phyloP scores from a whole-genome alignment of 306 rosid species.

The Heteromeles arbutifolia region DNA sequence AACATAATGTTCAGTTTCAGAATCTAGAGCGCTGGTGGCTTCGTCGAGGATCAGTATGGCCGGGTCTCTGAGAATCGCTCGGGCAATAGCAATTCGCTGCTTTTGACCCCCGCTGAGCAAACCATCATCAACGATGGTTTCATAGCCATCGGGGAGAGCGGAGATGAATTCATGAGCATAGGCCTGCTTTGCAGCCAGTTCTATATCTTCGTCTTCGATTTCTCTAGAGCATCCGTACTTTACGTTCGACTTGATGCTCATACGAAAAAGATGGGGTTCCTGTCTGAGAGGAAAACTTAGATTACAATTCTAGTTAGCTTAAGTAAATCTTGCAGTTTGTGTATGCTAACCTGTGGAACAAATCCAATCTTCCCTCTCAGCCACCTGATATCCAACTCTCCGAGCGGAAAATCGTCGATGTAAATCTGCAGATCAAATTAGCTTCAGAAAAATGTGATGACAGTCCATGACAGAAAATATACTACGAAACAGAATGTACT shows the following conservation, averaged over 20 bases:
- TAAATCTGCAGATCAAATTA: slow-evolving; percentile 53
- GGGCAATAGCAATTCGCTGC: slow-evolving; percentile 91
- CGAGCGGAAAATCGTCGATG: slow-evolving; percentile 62
- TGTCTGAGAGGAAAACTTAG: slow-evolving; percentile 28
- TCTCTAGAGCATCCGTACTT: slow-evolving; percentile 72
- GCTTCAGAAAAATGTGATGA: not conserved
- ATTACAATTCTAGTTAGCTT: not conserved
- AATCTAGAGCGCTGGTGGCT: slow-evolving; percentile 95
- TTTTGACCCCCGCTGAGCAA: slow-evolving; percentile 95
- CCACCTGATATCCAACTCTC: slow-evolving; percentile 74
- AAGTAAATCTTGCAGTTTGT: not conserved
- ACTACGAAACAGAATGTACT: too few species aligned
- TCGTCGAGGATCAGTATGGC: slow-evolving; percentile 85
- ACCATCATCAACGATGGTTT: slow-evolving; percentile 83
- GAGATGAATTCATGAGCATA: slow-evolving; percentile 84
- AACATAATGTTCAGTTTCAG: slow-evolving; percentile 89
- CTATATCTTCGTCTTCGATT: slow-evolving; percentile 59
- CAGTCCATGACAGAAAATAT: too few species aligned
- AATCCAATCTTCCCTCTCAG: slow-evolving; percentile 89
- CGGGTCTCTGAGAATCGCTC: slow-evolving; percentile 94
- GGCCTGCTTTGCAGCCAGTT: slow-evolving; percentile 95
- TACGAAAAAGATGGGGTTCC: slow-evolving; percentile 91
- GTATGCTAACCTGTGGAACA: slow-evolving; percentile 73
- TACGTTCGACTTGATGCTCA: slow-evolving; percentile 81
- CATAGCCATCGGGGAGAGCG: slow-evolving; percentile 74